Evolutionary conservation across 2,329 filamentous ascomycete genomes (phyloP).

Genomic region (Aspergillus phoenicis): DNA sequence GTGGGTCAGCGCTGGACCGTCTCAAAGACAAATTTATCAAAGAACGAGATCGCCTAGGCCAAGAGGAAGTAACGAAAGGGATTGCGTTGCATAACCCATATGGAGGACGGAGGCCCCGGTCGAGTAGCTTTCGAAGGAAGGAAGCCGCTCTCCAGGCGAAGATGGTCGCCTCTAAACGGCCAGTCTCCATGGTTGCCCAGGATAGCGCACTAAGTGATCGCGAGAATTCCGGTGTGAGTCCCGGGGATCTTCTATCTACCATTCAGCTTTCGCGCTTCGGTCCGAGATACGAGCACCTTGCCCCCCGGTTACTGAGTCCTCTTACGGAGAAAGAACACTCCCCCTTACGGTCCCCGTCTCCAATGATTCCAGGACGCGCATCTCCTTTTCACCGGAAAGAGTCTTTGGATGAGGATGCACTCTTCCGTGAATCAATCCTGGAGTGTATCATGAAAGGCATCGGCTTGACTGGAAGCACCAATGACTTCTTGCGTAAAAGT

Average conservation of each 20-base stretch:
- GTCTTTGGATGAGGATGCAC: conserved; percentile 79
- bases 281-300: conserved; percentile 51
- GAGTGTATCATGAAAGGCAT: conserved; percentile 96
- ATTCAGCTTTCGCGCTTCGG: conserved; percentile 68
- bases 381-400: conserved; percentile 69
- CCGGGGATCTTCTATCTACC: conserved; percentile 79
- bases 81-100: conserved; percentile 89
- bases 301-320: conserved; percentile 39
- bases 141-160: conserved; percentile 75
- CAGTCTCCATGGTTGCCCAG: conserved; percentile 22
- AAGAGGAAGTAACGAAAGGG: conserved; percentile 83
- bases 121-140: conserved; percentile 74
- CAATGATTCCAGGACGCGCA: conserved; percentile 28
- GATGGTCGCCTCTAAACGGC: conserved; percentile 48
- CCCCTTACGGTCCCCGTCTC: conserved; percentile 39
- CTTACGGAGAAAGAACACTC: conserved; percentile 47
- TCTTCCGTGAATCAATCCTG: conserved; percentile 86
- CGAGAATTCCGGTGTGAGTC: conserved; percentile 57
- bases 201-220: conserved; percentile 30
- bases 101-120: conserved; percentile 66
- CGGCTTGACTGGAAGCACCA: conserved; percentile 69
- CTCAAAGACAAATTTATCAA: conserved; percentile 90
- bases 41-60: conserved; percentile 78
- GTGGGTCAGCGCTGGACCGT: conserved; percentile 77
- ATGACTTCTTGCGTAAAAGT: conserved; percentile 64